Evolutionary conservation across 305 asterid genomes (phyloP), one percentile per base, ranked within the genome.

Genomic region (Andrographis paniculata): DNA sequence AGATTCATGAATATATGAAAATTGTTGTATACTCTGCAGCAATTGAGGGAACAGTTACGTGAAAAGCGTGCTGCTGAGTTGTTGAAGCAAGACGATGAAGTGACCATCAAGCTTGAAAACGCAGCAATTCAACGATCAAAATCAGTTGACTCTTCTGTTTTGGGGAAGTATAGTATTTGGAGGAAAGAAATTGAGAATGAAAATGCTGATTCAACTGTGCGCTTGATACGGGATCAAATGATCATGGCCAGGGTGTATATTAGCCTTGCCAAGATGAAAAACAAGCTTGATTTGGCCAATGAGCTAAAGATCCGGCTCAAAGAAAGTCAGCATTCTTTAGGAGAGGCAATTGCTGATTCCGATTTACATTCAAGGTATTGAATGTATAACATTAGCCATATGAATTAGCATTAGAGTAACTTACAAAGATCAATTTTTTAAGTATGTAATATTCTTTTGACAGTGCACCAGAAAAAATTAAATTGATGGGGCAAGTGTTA

Each of bases 121-220:
- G 93, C 93, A 43, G 95, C 96, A 66, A 86, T 91, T 33, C 89
- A 86, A 67, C 96, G 85, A 22, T 71, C 99, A 15, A 91, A 87
- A 70, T 87, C 95, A 33, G 99, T 91, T 45, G 99, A 91, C 62
- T 76, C 95, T 20, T 85, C 99, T 43, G 82, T 87, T 48, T 63
- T 91, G 72, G 99, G 96, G 47, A 91, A 91, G 61, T 91, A 91
- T 60, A 87, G 96, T 52, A 65, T 91, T 59, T 91, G 96, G 98
- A 71, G 95, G 77, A 91, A 56, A 74, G 98, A 91, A 62, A 78
- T 59, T 56, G 96, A 91, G 9, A 83, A 77, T 59, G 96, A 91
- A 61, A 86, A 83, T 59, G n/a, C 87, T 54, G 99, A 91, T 71
- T 78, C 95, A 61, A 87, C 75, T 53, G 87, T 91, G 30, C 93